These are phyloP conservation scores for Dissophora ornata DNA, from an alignment of 192 early-diverging fungal species.

Conservation along the genomic window DNA sequence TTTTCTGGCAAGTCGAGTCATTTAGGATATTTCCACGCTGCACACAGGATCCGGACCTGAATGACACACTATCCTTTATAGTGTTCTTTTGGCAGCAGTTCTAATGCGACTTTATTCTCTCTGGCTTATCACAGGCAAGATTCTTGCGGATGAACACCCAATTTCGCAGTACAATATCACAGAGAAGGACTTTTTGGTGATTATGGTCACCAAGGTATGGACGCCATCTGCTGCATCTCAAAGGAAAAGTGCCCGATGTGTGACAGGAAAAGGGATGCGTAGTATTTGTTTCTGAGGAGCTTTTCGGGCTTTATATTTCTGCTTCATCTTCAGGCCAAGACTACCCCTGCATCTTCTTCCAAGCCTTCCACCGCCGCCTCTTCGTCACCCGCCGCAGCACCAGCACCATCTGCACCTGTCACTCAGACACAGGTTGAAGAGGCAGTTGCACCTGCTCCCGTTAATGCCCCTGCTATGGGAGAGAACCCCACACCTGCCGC, in stretches of 20 bases:
- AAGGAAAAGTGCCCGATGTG: too few relatives aligned
- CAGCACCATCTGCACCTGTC: slow-evolving; percentile 57
- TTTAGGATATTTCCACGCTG: too few relatives aligned
- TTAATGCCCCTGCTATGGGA: slow-evolving; percentile 52
- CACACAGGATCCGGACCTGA: neutral
- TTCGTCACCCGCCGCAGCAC: slow-evolving; percentile 47
- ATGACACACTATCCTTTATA: neutral
- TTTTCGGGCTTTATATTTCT: neutral
- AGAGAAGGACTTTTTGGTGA: slow-evolving; percentile 95
- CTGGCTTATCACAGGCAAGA: slow-evolving; percentile 76
- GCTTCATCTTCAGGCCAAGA: slow-evolving; percentile 55
- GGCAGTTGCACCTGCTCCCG: slow-evolving; percentile 43
- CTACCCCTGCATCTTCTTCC: slow-evolving; percentile 34
- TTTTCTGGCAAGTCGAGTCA: slow-evolving; percentile 82
- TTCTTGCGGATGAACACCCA: slow-evolving; percentile 81
- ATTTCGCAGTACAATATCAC: slow-evolving; percentile 80
- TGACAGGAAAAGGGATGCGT: too few relatives aligned
- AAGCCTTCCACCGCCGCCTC: slow-evolving; percentile 36
- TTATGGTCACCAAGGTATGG: slow-evolving; percentile 91
- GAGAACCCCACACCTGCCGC: slow-evolving; percentile 56
- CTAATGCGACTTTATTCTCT: too few relatives aligned
- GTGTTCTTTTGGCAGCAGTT: too few relatives aligned
- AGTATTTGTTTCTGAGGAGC: too few relatives aligned
- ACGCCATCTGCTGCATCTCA: too few relatives aligned
- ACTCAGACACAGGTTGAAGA: slow-evolving; percentile 33